These are phyloP conservation scores for Teunomyces kruisii DNA, from an alignment of 805 yeast species.

Conservation along the genomic window DNA sequence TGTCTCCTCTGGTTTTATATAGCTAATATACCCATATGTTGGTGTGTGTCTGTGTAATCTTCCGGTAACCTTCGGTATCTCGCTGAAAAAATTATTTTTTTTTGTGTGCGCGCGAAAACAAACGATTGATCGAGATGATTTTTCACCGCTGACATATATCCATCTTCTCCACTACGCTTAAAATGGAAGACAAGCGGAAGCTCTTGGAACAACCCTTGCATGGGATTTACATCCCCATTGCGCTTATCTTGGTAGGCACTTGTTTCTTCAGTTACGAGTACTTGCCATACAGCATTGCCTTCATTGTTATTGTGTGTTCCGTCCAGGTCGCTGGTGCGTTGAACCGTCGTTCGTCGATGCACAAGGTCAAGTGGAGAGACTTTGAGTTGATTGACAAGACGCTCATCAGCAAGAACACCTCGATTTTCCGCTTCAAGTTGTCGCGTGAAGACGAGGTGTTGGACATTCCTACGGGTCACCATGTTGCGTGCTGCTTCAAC, in stretches of 20 bases:
- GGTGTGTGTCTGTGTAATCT: neutral
- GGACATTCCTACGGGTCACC: constrained; percentile 73
- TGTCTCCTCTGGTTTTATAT: constrained; percentile 5
- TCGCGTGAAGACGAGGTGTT: constrained; percentile 59
- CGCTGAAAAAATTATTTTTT: neutral
- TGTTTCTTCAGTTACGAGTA: constrained; percentile 50
- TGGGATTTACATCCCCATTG: constrained; percentile 71
- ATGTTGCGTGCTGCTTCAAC: constrained; percentile 57
- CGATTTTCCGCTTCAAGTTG: constrained; percentile 72
- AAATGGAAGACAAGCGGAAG: constrained; percentile 45
- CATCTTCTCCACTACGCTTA: neutral
- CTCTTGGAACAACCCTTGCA: constrained; percentile 70
- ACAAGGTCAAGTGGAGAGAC: constrained; percentile 55
- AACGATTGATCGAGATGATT: neutral
- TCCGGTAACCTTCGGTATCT: constrained; percentile 1
- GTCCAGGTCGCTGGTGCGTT: constrained; percentile 38
- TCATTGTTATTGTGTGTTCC: constrained; percentile 34
- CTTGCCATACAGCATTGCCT: constrained; percentile 44
- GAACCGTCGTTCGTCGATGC: constrained; percentile 47
- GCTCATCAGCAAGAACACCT: constrained; percentile 65
- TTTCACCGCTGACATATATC: neutral
- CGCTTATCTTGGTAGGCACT: constrained; percentile 60
- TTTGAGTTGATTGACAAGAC: constrained; percentile 76
- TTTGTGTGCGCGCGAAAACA: neutral
- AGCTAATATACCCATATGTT: constrained; percentile 1